Evolutionary conservation across 208 protist genomes (phyloP).

Genomic region (Angomonas deanei): DNA sequence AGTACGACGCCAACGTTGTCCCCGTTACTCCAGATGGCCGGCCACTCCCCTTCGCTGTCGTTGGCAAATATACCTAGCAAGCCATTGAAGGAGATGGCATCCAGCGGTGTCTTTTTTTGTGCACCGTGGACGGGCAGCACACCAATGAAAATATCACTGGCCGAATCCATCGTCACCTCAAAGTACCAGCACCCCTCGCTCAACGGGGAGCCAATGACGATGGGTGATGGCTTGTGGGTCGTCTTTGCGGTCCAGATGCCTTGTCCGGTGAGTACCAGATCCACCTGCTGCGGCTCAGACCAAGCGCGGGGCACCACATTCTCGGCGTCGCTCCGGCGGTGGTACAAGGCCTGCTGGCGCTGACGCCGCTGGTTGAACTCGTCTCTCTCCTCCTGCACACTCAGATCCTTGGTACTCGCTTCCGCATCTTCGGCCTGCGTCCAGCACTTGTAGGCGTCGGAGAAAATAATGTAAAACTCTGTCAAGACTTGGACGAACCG

Average conservation of each 20-base stretch:
- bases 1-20: conserved; percentile 84
- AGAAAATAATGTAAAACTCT: conserved; percentile 67
- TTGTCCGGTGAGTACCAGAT: conserved; percentile 70
- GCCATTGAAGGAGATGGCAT: conserved; percentile 74
- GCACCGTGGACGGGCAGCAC: conserved; percentile 35
- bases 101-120: not conserved
- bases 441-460: conserved; percentile 24
- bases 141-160: conserved; percentile 67
- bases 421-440: conserved; percentile 10
- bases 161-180: conserved; percentile 66
- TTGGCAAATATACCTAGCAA: conserved; percentile 32
- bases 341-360: conserved; percentile 65
- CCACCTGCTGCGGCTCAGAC: conserved; percentile 42
- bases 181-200: conserved; percentile 81
- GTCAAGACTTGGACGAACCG: conserved; percentile 72
- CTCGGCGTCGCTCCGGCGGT: conserved; percentile 40
- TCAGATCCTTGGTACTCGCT: not conserved
- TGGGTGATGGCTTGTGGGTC: conserved; percentile 26
- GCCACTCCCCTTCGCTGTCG: conserved; percentile 5
- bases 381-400: conserved; percentile 15
- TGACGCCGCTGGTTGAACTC: conserved; percentile 52
- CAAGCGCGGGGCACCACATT: conserved; percentile 61
- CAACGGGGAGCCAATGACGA: conserved; percentile 60
- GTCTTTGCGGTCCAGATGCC: conserved; percentile 56
- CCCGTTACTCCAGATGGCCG: conserved; percentile 47